phyloP scores from a whole-genome alignment of 257 asterid genomes.

The Phtheirospermum japonicum region DNA sequence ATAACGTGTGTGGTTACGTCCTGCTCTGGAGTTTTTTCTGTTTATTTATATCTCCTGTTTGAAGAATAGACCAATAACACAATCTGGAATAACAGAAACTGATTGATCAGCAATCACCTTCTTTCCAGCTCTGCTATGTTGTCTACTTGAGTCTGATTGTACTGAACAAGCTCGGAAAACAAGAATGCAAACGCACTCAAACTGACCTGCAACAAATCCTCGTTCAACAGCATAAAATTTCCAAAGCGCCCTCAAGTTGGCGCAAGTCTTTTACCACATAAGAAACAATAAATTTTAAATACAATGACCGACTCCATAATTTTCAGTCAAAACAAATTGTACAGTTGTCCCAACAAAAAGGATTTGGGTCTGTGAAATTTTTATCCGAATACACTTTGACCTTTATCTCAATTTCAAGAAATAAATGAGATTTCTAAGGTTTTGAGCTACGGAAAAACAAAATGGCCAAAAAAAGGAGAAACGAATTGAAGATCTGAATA shows the following conservation, averaged over 20 bases:
- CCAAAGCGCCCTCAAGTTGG: not conserved
- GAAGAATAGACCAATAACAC: not conserved
- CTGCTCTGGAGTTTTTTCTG: not conserved
- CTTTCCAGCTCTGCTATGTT: slow-evolving; percentile 67
- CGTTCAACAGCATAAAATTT: not conserved
- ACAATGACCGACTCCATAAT: no score
- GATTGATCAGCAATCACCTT: slow-evolving; percentile 39
- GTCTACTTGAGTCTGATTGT: slow-evolving; percentile 84
- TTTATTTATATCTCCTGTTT: not conserved
- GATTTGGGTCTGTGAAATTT: not conserved
- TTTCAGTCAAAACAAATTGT: no score
- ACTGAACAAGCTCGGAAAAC: slow-evolving; percentile 87
- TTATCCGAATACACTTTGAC: not conserved
- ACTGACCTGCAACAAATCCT: slow-evolving; percentile 52
- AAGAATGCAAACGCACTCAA: slow-evolving; percentile 84
- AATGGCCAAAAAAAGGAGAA: not conserved
- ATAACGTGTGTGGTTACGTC: not conserved
- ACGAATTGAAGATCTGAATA: slow-evolving; percentile 31
- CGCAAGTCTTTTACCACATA: no score
- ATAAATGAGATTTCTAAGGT: not conserved
- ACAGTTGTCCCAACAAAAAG: no score
- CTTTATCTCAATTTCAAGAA: slow-evolving; percentile 14
- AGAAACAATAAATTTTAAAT: no score
- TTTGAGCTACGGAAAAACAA: not conserved
- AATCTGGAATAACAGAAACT: slow-evolving; percentile 7